Percentiles rank a stretch among this genome's conserved stretches.
phyloP scores from a whole-genome alignment of 2,329 filamentous ascomycete genomes.

The Epichloe sp. region DNA sequence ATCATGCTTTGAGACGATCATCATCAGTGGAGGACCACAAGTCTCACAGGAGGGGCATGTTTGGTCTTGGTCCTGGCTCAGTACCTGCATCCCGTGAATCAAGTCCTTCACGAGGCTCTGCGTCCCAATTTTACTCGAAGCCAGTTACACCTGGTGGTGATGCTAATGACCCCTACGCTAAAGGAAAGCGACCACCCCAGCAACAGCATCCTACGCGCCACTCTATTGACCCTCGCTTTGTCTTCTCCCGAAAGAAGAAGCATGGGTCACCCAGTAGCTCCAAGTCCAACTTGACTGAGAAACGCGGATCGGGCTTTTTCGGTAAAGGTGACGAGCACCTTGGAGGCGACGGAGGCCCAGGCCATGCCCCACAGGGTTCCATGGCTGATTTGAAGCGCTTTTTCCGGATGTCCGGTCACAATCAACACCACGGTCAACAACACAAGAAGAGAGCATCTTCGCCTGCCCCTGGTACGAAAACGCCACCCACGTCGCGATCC shows the following conservation, averaged over 20 bases:
- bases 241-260: conserved; percentile 67
- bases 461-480: conserved; percentile 42
- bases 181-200: conserved; percentile 61
- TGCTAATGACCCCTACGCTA: conserved; percentile 75
- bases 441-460: conserved; percentile 58
- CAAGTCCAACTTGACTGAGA: conserved; percentile 39
- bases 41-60: conserved; percentile 41
- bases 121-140: conserved; percentile 53
- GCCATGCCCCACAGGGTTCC: conserved; percentile 47
- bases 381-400: conserved; percentile 97
- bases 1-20: conserved; percentile 27
- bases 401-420: conserved; percentile 64
- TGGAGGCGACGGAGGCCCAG: conserved; percentile 13
- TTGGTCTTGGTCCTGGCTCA: conserved; percentile 38
- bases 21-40: conserved; percentile 26
- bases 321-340: conserved; percentile 21
- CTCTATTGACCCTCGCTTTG: conserved; percentile 65
- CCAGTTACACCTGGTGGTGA: conserved; percentile 71
- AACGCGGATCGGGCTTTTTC: conserved; percentile 34
- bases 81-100: conserved; percentile 46
- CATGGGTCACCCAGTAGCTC: conserved; percentile 43
- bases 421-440: conserved; percentile 50
- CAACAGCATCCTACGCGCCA: conserved; percentile 47
- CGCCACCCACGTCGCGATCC: conserved; percentile 31
- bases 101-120: conserved; percentile 50